phyloP scores from a whole-genome alignment of 495 filamentous ascomycete genomes.

The Aspergillus ostianus region DNA sequence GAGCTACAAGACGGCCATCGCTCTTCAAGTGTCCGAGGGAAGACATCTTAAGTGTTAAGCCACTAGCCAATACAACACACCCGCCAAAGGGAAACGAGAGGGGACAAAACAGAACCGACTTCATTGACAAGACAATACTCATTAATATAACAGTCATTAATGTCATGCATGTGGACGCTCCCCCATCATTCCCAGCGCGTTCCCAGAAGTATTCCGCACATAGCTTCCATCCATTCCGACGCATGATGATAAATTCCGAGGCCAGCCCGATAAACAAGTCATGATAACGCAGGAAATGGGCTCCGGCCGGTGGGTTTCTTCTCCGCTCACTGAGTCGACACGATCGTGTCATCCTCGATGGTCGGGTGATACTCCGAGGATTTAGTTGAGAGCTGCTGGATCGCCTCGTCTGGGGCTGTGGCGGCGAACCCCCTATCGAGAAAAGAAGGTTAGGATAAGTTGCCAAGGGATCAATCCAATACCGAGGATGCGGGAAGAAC shows the following conservation, averaged over 20 bases:
- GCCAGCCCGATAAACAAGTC: not conserved
- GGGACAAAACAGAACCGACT: not conserved
- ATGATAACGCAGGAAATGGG: not conserved
- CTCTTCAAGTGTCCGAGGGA: not conserved
- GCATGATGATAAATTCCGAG: not conserved
- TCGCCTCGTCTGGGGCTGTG: constrained; percentile 62
- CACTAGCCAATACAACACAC: too few relatives aligned
- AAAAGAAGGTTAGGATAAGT: constrained; percentile 21
- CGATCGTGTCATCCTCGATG: constrained; percentile 75
- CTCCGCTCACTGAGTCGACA: constrained; percentile 34
- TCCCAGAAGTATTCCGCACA: not conserved
- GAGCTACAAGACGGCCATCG: not conserved
- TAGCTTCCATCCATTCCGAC: not conserved
- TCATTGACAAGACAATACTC: not conserved
- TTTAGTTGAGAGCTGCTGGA: constrained; percentile 66
- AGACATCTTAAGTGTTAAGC: not conserved
- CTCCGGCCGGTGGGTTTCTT: not conserved
- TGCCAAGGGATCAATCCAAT: not conserved
- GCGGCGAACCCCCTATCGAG: constrained; percentile 69
- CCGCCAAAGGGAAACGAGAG: not conserved
- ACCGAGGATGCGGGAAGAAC: not conserved
- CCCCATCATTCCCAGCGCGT: not conserved
- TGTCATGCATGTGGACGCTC: not conserved
- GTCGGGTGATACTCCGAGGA: constrained; percentile 61
- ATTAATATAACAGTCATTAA: not conserved